Evolutionary conservation across 2,329 filamentous ascomycete species (phyloP).

Genomic region (Diaporthe sp.): DNA sequence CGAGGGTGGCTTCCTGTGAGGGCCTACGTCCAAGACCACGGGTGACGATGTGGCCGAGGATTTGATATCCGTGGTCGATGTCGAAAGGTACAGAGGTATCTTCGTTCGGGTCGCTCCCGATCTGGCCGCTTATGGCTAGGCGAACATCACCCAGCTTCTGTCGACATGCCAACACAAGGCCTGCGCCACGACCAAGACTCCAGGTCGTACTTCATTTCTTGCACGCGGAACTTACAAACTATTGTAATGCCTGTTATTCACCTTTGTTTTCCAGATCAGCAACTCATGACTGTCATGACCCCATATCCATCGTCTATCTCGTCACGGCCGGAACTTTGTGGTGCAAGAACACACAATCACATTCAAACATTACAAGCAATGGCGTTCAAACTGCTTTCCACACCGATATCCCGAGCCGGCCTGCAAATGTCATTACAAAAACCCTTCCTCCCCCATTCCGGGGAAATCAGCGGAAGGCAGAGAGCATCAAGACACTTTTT

Average conservation of each 20-base stretch:
- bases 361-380: slow-evolving; percentile 23
- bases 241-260: slow-evolving; percentile 31
- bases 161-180: neutral
- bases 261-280: slow-evolving; percentile 5
- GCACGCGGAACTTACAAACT: slow-evolving; percentile 24
- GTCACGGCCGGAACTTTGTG: slow-evolving; percentile 31
- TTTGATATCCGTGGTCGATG: slow-evolving; percentile 8
- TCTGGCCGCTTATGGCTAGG: neutral
- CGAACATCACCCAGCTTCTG: neutral
- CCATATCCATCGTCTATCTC: slow-evolving; percentile 15
- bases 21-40: neutral
- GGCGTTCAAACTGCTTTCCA: slow-evolving; percentile 33
- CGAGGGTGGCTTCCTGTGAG: slow-evolving; percentile 70
- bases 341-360: slow-evolving; percentile 22
- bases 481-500: slow-evolving; percentile 7
- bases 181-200: slow-evolving; percentile 1
- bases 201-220: slow-evolving; percentile 23
- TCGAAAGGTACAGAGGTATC: neutral
- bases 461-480: slow-evolving; percentile 3
- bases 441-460: neutral
- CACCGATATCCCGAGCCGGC: slow-evolving; percentile 31
- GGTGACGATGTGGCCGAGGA: slow-evolving; percentile 3
- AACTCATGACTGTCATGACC: slow-evolving; percentile 33
- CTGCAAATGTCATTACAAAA: slow-evolving; percentile 25
- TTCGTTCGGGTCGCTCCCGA: neutral